Evolutionary conservation across 2,329 filamentous ascomycete genomes (phyloP).

Genomic region (Aphanoascus verrucosus): DNA sequence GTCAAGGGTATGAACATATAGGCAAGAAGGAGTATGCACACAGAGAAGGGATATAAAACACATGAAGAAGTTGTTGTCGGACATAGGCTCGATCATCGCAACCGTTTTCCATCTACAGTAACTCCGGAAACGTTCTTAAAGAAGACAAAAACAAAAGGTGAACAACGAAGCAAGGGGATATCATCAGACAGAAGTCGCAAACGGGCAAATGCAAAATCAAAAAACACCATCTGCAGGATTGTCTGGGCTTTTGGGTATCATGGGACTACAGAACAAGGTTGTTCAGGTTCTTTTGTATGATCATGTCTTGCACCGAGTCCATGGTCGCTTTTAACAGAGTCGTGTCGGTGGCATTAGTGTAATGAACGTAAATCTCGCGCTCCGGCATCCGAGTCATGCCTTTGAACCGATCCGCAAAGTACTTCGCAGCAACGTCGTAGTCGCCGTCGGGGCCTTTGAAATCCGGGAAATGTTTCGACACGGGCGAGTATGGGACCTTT

Average conservation of each 20-base stretch:
- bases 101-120: neutral
- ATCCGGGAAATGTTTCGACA: conserved; percentile 66
- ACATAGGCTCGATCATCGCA: neutral
- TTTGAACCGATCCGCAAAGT: conserved; percentile 72
- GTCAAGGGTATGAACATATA: neutral
- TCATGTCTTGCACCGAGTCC: conserved; percentile 78
- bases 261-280: conserved; percentile 55
- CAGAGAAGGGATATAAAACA: conserved; percentile 1
- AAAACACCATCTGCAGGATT: neutral
- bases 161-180: neutral
- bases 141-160: neutral
- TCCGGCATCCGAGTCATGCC: conserved; percentile 56
- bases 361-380: conserved; percentile 49
- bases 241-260: conserved; percentile 6
- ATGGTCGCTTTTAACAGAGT: conserved; percentile 78
- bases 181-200: neutral
- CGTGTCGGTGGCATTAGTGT: conserved; percentile 53
- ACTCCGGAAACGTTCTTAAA: neutral
- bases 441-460: conserved; percentile 62
- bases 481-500: conserved; percentile 60
- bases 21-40: neutral
- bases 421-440: conserved; percentile 64
- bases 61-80: neutral
- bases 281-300: conserved; percentile 73
- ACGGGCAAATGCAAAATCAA: neutral